Evolutionary conservation across 2,329 filamentous ascomycete genomes (phyloP).

Genomic region (Neobulgaria alba): DNA sequence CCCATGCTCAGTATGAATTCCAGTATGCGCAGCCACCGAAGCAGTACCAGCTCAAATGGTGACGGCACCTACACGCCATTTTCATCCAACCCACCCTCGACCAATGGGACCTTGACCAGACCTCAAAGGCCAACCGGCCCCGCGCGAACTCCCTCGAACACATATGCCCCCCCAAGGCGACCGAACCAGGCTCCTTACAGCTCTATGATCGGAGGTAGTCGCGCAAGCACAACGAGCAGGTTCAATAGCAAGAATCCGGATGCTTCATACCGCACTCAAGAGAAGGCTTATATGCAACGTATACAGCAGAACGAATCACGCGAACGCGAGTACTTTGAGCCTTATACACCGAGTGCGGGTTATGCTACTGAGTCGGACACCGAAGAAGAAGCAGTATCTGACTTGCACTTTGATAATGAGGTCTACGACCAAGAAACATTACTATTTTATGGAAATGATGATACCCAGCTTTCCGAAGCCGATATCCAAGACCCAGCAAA

Average conservation of each 20-base stretch:
- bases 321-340: conserved; percentile 40
- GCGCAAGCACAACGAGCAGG: conserved; percentile 48
- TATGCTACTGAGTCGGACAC: conserved; percentile 69
- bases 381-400: conserved; percentile 85
- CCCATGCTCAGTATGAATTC: conserved; percentile 23
- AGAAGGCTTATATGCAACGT: conserved; percentile 90
- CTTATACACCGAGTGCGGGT: conserved; percentile 58
- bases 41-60: conserved; percentile 31
- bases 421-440: conserved; percentile 85
- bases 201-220: conserved; percentile 34
- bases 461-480: conserved; percentile 79
- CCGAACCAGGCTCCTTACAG: conserved; percentile 41
- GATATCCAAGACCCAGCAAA: conserved; percentile 84
- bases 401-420: conserved; percentile 73
- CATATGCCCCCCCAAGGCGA: conserved; percentile 60
- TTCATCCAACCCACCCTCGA: conserved; percentile 21
- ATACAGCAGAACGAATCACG: conserved; percentile 66
- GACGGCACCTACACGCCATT: conserved; percentile 17
- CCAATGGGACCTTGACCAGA: conserved; percentile 42
- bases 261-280: conserved; percentile 72
- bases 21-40: conserved; percentile 33
- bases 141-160: conserved; percentile 66
- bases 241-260: conserved; percentile 55
- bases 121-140: conserved; percentile 61
- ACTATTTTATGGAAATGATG: conserved; percentile 86